These are phyloP conservation scores for Phalaenopsis aphrodite DNA, from an alignment of 106 monocot species.

Conservation along the genomic window DNA sequence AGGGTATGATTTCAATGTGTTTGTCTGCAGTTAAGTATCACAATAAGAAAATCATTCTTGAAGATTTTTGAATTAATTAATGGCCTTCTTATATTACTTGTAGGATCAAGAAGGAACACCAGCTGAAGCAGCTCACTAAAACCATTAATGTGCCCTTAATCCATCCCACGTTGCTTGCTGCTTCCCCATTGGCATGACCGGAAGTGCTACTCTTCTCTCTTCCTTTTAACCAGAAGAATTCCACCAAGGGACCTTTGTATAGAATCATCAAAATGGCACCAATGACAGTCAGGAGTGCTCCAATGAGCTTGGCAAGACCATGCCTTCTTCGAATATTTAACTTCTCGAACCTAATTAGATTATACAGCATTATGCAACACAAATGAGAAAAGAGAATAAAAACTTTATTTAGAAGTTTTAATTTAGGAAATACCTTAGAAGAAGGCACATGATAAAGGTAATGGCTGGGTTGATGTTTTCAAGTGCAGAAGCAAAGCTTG, in stretches of 20 bases:
- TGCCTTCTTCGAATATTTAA: constrained; percentile 26
- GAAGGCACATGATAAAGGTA: constrained; percentile 57
- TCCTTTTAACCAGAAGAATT: constrained; percentile 40
- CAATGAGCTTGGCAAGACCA: constrained; percentile 62
- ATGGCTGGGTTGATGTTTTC: constrained; percentile 71
- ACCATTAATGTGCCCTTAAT: constrained; percentile 56
- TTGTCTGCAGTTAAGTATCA: constrained; percentile 2
- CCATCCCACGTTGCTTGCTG: constrained; percentile 15
- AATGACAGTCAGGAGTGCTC: constrained; percentile 46
- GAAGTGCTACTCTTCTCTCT: constrained; percentile 10
- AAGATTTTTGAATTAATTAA: not conserved
- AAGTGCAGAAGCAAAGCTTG: constrained; percentile 52
- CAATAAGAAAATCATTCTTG: no score
- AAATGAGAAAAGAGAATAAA: no score
- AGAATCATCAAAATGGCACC: constrained; percentile 74
- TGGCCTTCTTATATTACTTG: constrained; percentile 22
- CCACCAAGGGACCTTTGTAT: constrained; percentile 57
- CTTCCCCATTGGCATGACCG: not conserved
- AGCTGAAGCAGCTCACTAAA: constrained; percentile 36
- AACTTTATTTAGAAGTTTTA: not conserved
- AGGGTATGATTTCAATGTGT: constrained; percentile 10
- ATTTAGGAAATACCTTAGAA: constrained; percentile 33
- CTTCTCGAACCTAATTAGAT: constrained; percentile 49
- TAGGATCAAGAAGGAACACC: constrained; percentile 60
- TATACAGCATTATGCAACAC: not conserved